These are phyloP conservation scores for Boletellus ananiceps DNA, from an alignment of 768 basidiomycete species.

Conservation along the genomic window DNA sequence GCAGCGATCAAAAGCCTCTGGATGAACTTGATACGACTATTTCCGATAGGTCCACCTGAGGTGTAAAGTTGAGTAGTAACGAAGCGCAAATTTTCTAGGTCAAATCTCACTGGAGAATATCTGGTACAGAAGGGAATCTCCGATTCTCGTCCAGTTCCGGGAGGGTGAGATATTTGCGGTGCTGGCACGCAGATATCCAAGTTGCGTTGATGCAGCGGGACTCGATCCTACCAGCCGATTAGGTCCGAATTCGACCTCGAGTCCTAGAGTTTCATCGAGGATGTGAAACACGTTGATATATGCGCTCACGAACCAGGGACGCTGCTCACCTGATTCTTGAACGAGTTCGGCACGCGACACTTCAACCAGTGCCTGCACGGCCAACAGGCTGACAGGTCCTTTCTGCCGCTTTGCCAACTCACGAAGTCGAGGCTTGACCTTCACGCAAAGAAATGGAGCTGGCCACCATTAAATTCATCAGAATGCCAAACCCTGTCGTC, in stretches of 20 bases:
- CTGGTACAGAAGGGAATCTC: constrained; percentile 8
- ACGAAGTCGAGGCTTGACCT: constrained; percentile 6
- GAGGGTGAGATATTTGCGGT: constrained; percentile 9
- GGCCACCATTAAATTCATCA: not conserved
- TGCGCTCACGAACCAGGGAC: not conserved
- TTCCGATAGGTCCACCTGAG: constrained; percentile 2
- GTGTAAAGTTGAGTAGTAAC: not conserved
- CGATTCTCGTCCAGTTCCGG: constrained; percentile 12
- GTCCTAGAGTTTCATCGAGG: not conserved
- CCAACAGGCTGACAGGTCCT: constrained; percentile 15
- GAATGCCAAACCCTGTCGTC: not conserved
- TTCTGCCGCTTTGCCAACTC: constrained; percentile 8
- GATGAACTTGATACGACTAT: constrained; percentile 10
- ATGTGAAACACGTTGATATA: not conserved
- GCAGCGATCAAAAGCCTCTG: constrained; percentile 6
- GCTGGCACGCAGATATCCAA: constrained; percentile 8
- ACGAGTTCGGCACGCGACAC: constrained; percentile 7
- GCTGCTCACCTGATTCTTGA: constrained; percentile 10
- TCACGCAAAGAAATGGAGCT: constrained; percentile 7
- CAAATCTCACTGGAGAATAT: constrained; percentile 4
- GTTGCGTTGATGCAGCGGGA: constrained; percentile 1
- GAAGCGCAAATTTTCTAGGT: not conserved
- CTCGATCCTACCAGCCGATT: not conserved
- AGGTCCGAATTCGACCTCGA: not conserved
- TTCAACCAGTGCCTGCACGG: constrained; percentile 19